Base-by-base conservation (phyloP, 2,329 filamentous ascomycete genomes). In the Ophiocordyceps camponoti-floridani region DNA sequence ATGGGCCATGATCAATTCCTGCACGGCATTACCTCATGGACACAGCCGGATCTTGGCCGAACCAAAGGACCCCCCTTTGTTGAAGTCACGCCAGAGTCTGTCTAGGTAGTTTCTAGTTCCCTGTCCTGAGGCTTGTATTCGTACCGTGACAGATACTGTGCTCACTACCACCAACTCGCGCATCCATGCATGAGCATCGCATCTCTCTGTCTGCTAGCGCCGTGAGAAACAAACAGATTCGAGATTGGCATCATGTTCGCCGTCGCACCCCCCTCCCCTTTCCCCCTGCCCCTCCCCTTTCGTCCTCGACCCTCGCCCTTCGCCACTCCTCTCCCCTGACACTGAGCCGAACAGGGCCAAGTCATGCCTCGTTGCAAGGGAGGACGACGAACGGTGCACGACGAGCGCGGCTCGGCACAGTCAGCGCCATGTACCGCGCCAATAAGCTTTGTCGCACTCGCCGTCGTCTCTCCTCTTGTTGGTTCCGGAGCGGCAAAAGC, bases 1-100 rank as follows among this genome's bases (percentile, higher is more conserved):
- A 11, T 23, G 23, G 30, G 4, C 30, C 30, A 11, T 23, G 23
- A 23, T 33, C 10, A 33, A 33, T 33, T 46, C 42, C 43, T 44
- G 35, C 44, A 18, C 26, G 31, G 44, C 44, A 49, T 49, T 47
- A 48, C 45, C 47, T 49, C 48, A 49, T 49, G 44, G 42, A 47
- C 28, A 41, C 41, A 41, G 28, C 23, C 23, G 23, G 23, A 44
- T 27, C 40, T 44, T 44, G 37, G 43, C 48, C 45, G 42, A 48
- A 16, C 35, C 10, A 33, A 23, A 23, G 23, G 23, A 23, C 23
- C 23, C 23, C 23, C 23, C 23, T 23, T 23, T 23, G 23, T 23
- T 23, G 23, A 3, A 23, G 23, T 23, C 23, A 23, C 23, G 23
- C 23, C 23, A 23, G 23, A 23, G 23, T 23, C 23, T 23, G 23